Percentiles rank a stretch among this genome's conserved stretches.
Conservation (phyloP, 176 grass and related monocot genomes). For the sorghum (Sorghum bicolor) region DNA sequence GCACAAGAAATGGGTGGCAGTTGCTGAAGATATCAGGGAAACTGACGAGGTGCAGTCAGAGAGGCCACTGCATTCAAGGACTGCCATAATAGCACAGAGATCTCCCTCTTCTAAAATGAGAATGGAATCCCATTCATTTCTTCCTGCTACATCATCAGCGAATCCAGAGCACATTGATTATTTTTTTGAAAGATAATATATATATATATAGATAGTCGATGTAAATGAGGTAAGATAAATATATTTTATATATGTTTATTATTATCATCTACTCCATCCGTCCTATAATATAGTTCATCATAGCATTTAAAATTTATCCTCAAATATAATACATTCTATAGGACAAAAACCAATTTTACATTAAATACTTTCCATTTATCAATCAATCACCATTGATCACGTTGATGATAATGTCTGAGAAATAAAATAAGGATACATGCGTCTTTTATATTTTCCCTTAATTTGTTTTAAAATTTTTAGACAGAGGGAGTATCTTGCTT, state of each 20-base stretch:
- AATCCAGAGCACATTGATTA: background rate
- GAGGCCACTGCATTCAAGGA: background rate
- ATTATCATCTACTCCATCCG: no score
- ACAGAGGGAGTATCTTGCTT: background rate
- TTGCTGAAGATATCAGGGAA: background rate
- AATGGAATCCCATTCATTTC: constrained; percentile 13
- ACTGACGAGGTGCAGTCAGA: background rate
- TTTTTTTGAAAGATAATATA: background rate
- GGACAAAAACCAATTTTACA: no score
- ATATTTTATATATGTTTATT: background rate
- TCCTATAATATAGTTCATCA: no score
- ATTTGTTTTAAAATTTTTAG: no score
- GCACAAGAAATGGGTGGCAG: background rate
- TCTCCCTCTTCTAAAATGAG: background rate
- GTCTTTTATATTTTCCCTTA: no score
- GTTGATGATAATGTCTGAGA: no score
- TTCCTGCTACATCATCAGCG: background rate
- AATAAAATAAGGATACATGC: no score
- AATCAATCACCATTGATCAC: no score
- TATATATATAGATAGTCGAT: background rate
- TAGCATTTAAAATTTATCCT: no score
- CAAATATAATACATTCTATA: no score
- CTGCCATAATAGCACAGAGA: background rate
- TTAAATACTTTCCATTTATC: no score
- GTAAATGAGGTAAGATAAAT: background rate